A percentile compares a stretch with the other conserved stretches of the same genome.
These are phyloP conservation scores for Erigeron philadelphicus DNA, from an alignment of 140 eudicot species.

Conservation along the genomic window DNA sequence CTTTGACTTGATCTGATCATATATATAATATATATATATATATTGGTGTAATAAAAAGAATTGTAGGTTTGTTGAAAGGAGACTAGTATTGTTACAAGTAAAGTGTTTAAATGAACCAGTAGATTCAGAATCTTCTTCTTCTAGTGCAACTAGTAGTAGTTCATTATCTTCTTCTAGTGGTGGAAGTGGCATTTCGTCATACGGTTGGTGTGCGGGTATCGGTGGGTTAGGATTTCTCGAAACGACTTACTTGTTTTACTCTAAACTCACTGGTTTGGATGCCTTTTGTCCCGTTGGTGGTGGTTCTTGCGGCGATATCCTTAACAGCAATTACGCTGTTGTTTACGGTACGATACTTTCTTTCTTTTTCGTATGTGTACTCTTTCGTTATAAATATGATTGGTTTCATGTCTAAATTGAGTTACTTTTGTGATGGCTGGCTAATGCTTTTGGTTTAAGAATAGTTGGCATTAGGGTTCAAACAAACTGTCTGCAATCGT, in stretches of 20 bases:
- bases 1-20: constrained; percentile 19
- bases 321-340: constrained; percentile 70
- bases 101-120: constrained; percentile 50
- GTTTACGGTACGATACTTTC: constrained; percentile 75
- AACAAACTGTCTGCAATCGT: neutral
- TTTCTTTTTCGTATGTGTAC: neutral
- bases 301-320: constrained; percentile 63
- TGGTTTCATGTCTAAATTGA: neutral
- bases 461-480: neutral
- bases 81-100: constrained; percentile 31
- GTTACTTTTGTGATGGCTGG: neutral
- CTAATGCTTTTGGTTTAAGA: neutral
- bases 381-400: too few relatives aligned
- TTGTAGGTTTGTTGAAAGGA: constrained; percentile 4
- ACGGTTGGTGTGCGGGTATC: constrained; percentile 77
- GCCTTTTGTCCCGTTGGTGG: constrained; percentile 84
- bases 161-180: constrained; percentile 15
- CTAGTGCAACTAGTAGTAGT: constrained; percentile 1
- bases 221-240: constrained; percentile 83
- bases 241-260: constrained; percentile 66
- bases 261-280: constrained; percentile 63
- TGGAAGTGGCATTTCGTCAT: constrained; percentile 49
- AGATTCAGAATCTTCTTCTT: constrained; percentile 16
- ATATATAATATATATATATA: neutral
- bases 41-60: constrained; percentile 22